A percentile compares a stretch with the other conserved stretches of the same genome.
Evolutionary conservation across 2,329 filamentous ascomycete genomes (phyloP).

Genomic region (Xylariales sp.): DNA sequence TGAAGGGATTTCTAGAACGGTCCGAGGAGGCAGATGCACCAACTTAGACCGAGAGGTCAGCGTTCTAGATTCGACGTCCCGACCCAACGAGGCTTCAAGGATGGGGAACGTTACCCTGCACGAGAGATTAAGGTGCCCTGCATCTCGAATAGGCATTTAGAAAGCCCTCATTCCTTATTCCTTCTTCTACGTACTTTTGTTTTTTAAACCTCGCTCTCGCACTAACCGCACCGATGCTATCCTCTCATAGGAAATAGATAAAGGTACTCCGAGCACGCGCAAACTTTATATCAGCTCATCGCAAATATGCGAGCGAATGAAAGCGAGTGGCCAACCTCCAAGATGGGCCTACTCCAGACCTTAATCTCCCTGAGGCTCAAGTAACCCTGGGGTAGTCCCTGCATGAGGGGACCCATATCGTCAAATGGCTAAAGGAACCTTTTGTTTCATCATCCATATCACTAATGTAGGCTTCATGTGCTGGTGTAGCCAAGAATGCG

Average conservation of each 20-base stretch:
- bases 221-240: background rate
- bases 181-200: too few relatives aligned
- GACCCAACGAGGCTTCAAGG: constrained; percentile 5
- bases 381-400: constrained; percentile 10
- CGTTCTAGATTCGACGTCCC: constrained; percentile 28
- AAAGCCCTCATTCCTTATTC: background rate
- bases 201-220: background rate
- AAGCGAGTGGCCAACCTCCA: background rate
- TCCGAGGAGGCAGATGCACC: background rate
- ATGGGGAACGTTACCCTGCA: constrained; percentile 20
- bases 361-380: constrained; percentile 25
- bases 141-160: background rate
- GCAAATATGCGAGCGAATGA: background rate
- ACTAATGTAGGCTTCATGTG: background rate
- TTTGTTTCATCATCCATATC: constrained; percentile 7
- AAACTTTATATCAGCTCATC: constrained; percentile 3
- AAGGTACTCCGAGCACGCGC: background rate
- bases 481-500: background rate
- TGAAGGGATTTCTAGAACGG: constrained; percentile 29
- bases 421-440: background rate
- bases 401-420: constrained; percentile 14
- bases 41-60: constrained; percentile 16
- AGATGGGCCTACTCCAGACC: constrained; percentile 22
- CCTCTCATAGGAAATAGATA: background rate
- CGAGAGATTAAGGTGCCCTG: background rate